Base-by-base conservation (phyloP, 331 rosid species). In the Quercus tomentella region DNA sequence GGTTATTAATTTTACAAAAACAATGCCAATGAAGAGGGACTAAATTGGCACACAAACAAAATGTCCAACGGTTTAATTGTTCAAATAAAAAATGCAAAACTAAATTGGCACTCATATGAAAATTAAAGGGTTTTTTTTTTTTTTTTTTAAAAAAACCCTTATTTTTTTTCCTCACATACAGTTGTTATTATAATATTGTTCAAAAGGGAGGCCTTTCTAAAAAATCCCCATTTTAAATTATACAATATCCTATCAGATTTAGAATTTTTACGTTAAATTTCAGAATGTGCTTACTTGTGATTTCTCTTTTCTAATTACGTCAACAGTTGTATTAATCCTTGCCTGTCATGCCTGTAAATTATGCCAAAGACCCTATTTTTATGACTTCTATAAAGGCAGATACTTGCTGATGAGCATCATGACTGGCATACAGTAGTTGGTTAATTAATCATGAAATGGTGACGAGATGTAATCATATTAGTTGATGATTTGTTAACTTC, bases 401-500 rank as follows among this genome's bases (percentile, higher is more conserved):
- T 17, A 7, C 23, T 28, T 65, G 70, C 21, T 6, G 45, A 30
- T 30, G 41, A 30, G 45, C 22, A 30, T 4, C 70, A 65, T 30
- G 45, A 65, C 70, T 30, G 20, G 6, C 37, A 17, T 65, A 65
- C 31, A 30, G 3, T 10, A 12, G 54, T 65, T 65, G 70, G 17
- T 30, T 65, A 28, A 30, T 65, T 65, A 30, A 3, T 65, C 70
- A 65, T 17, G 70, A 17, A 16, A 65, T 31, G 14, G 45, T 77
- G 37, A 65, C 21, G 65, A 72, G 79, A 82, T n/a, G 16, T n/a
- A 54, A 23, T 49, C 16, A 33, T 58, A 70, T 33, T 56, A 71
- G 41, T 33, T 56, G 75, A 77, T 60, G 72, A 22, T 25, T 57
- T 82, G 68, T 20, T 74, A 52, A 70, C 17, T 49, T 3, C n/a